These are phyloP conservation scores for Acaromyces ingoldii DNA, from an alignment of 1,284 basidiomycete species.

Conservation along the genomic window DNA sequence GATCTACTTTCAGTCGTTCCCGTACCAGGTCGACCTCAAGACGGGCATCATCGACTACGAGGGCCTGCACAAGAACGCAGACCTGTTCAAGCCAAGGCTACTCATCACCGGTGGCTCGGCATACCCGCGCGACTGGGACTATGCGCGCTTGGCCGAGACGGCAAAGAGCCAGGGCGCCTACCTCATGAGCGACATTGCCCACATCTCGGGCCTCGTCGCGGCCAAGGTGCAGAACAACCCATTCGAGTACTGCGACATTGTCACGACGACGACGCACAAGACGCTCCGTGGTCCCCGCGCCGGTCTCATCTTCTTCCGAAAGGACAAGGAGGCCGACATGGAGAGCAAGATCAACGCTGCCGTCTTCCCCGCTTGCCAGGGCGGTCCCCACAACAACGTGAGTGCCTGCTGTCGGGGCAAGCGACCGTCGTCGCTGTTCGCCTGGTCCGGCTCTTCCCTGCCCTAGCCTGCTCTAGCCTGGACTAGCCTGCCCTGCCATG, in stretches of 20 bases:
- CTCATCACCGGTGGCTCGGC: conserved; percentile 98
- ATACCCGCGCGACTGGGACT: conserved; percentile 90
- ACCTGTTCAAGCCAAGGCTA: conserved; percentile 92
- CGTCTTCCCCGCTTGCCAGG: conserved; percentile 99
- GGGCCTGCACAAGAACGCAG: conserved; percentile 76
- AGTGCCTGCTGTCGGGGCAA: conserved; percentile 48
- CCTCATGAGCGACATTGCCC: conserved; percentile 77
- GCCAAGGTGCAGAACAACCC: conserved; percentile 87
- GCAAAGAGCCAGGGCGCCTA: conserved; percentile 85
- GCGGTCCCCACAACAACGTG: conserved; percentile 98
- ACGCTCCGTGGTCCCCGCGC: conserved; percentile 97
- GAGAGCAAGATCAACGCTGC: conserved; percentile 96
- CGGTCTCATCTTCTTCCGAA: conserved; percentile 98
- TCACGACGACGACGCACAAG: conserved; percentile 70
- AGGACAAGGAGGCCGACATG: conserved; percentile 78
- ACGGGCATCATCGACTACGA: conserved; percentile 90
- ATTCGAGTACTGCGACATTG: conserved; percentile 92
- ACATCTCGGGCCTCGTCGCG: conserved; percentile 92
- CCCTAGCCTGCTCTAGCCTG: too few species aligned
- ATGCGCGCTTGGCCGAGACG: conserved; percentile 68
- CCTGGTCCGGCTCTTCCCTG: too few species aligned
- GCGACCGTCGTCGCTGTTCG: too few species aligned
- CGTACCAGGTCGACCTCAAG: conserved; percentile 68
- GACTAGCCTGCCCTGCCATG: too few species aligned
- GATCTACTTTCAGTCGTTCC: conserved; percentile 99